These are phyloP conservation scores for sorghum (Sorghum bicolor) DNA, from an alignment of 176 grass and related monocot species.

Conservation along the genomic window DNA sequence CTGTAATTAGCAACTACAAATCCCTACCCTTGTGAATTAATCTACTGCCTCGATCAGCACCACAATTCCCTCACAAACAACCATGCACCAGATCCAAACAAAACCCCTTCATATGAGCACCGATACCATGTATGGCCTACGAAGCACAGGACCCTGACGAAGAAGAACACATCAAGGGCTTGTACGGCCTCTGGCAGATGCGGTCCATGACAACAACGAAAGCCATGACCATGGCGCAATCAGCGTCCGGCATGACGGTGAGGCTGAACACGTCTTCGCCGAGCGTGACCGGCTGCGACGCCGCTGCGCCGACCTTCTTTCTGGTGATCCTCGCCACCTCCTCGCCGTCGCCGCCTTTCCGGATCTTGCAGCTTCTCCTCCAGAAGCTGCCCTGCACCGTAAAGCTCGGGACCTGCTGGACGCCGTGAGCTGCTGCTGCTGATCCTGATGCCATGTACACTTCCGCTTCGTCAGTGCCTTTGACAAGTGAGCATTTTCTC, in stretches of 20 bases:
- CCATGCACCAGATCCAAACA: too few species aligned
- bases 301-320: constrained; percentile 16
- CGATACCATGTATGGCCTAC: not conserved
- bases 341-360: not conserved
- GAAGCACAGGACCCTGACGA: not conserved
- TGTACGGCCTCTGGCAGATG: constrained; percentile 52
- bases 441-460: constrained; percentile 38
- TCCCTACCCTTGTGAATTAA: not conserved
- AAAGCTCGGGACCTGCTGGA: constrained; percentile 34
- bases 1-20: not conserved
- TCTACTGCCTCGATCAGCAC: not conserved
- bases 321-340: constrained; percentile 61
- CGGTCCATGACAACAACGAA: constrained; percentile 73
- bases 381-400: constrained; percentile 57
- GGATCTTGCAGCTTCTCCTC: constrained; percentile 72
- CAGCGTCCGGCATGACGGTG: constrained; percentile 36
- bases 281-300: constrained; percentile 22
- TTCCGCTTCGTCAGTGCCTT: constrained; percentile 32
- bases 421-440: not conserved
- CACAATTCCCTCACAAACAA: not conserved
- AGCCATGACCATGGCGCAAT: constrained; percentile 63
- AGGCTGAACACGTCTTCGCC: constrained; percentile 81
- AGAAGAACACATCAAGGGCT: constrained; percentile 47
- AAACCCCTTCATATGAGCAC: not conserved
- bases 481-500: constrained; percentile 25